A percentile compares a stretch with the other conserved stretches of the same genome.
phyloP scores from a whole-genome alignment of 441 rosid genomes.

The Gossypium lobatum region DNA sequence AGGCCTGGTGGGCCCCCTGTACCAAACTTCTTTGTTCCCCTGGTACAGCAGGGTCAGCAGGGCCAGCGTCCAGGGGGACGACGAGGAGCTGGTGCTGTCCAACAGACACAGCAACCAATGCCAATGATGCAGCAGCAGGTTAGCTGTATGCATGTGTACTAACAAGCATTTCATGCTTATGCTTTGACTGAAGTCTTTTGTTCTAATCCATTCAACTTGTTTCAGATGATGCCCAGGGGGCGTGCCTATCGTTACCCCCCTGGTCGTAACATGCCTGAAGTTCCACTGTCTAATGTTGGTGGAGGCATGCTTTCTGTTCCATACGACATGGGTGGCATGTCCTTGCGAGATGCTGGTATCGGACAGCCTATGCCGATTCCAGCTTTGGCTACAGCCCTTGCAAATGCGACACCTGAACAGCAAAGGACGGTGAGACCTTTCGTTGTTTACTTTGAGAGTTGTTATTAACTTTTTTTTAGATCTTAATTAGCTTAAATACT shows the following conservation, averaged over 20 bases:
- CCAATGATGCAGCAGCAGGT: slow-evolving; percentile 56
- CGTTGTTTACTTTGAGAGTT: background rate
- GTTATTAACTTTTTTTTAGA: background rate
- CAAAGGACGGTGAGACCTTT: slow-evolving; percentile 44
- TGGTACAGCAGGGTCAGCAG: slow-evolving; percentile 63
- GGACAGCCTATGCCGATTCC: slow-evolving; percentile 42
- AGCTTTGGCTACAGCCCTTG: slow-evolving; percentile 53
- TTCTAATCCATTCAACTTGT: background rate
- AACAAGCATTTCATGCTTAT: background rate
- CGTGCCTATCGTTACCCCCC: slow-evolving; percentile 44
- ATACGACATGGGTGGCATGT: slow-evolving; percentile 45
- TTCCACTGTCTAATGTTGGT: slow-evolving; percentile 38
- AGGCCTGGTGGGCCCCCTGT: slow-evolving; percentile 41
- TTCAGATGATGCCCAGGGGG: slow-evolving; percentile 58
- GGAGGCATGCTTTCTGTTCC: slow-evolving; percentile 52
- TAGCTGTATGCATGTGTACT: background rate
- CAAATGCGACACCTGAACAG: slow-evolving; percentile 55
- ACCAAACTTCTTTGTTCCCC: slow-evolving; percentile 37
- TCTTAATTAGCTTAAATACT: background rate
- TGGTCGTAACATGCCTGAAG: slow-evolving; percentile 39
- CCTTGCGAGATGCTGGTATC: slow-evolving; percentile 32
- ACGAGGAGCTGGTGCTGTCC: slow-evolving; percentile 38
- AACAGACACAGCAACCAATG: slow-evolving; percentile 44
- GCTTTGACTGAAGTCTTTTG: background rate
- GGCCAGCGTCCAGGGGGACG: slow-evolving; percentile 52